A percentile compares a stretch with the other conserved stretches of the same genome.
These are phyloP conservation scores for Pestalotiopsis sp. DNA, from an alignment of 2,329 filamentous ascomycete species.

Conservation along the genomic window DNA sequence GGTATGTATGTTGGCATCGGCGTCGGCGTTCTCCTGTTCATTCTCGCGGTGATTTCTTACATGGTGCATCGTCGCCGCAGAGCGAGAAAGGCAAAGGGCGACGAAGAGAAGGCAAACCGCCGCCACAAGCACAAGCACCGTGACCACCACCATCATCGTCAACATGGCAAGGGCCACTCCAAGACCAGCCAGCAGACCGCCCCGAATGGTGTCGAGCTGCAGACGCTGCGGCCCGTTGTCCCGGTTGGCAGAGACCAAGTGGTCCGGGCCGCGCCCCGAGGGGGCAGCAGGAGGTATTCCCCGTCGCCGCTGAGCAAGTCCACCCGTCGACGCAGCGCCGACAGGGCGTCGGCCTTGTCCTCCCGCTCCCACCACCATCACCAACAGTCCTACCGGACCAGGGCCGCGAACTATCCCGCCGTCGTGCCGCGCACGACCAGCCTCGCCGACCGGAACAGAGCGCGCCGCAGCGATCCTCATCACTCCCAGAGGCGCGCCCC, in stretches of 20 bases:
- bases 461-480: background rate
- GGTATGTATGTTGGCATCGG: background rate
- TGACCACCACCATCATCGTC: background rate
- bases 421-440: background rate
- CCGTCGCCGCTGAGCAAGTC: background rate
- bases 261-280: background rate
- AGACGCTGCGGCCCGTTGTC: background rate
- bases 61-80: background rate
- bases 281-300: background rate
- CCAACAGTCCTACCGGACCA: background rate
- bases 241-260: background rate
- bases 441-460: background rate
- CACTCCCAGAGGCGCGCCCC: background rate
- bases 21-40: background rate
- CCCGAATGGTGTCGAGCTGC: background rate
- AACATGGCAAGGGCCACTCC: background rate
- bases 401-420: background rate
- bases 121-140: background rate
- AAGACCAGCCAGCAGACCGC: background rate
- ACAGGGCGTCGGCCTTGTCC: background rate
- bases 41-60: background rate
- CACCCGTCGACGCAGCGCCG: background rate
- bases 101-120: background rate
- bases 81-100: background rate
- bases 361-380: background rate